These are phyloP conservation scores for Acacia confusa DNA, from an alignment of 306 rosid species.

Conservation along the genomic window DNA sequence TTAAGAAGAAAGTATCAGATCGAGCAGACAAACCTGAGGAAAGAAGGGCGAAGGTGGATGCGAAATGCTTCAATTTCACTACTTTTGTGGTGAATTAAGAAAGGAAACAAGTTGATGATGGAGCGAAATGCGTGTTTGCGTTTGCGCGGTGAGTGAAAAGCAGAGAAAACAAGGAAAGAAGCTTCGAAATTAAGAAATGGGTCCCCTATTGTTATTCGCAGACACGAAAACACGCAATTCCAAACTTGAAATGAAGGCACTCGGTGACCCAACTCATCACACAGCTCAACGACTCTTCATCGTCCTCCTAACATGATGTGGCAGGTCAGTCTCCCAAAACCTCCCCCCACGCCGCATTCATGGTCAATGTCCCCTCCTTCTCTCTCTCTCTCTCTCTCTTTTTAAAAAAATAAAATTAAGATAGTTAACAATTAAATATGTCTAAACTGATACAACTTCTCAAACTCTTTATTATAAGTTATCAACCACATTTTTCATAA, in stretches of 20 bases:
- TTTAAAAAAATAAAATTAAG: no score
- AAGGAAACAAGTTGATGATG: not conserved
- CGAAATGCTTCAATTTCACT: not conserved
- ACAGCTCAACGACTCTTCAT: not conserved
- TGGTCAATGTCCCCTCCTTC: not conserved
- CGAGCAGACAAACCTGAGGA: not conserved
- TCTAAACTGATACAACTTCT: no score
- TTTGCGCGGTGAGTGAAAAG: not conserved
- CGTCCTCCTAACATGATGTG: not conserved
- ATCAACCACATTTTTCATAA: no score
- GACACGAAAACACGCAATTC: not conserved
- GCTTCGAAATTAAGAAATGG: not conserved
- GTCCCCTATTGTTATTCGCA: not conserved
- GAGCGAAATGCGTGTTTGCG: not conserved
- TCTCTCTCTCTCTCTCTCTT: not conserved
- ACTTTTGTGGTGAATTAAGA: not conserved
- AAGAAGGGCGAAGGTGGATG: not conserved
- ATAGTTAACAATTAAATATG: no score
- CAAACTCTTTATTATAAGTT: no score
- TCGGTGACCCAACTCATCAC: not conserved
- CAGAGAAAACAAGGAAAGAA: not conserved
- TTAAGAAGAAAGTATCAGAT: not conserved
- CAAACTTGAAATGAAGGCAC: not conserved
- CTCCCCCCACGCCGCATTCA: not conserved
- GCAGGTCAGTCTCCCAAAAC: not conserved